Conservation (phyloP, 23 red algal genomes). For the Pyropia haitanensis region DNA sequence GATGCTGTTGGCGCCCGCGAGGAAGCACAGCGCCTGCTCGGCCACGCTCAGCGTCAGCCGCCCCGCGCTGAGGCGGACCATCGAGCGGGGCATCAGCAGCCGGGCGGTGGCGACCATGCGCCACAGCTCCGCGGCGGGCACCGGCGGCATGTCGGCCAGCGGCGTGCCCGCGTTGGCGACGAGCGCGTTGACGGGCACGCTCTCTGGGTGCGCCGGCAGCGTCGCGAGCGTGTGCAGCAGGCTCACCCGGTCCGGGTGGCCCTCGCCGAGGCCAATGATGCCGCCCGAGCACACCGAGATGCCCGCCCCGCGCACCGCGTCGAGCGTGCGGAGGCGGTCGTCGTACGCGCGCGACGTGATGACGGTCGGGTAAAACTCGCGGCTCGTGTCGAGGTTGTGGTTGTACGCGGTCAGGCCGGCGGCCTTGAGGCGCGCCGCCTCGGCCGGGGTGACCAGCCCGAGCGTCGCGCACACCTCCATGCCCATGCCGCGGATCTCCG, state of each 20-base stretch:
- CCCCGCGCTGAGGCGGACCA: slow-evolving; percentile 98
- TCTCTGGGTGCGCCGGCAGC: slow-evolving; percentile 88
- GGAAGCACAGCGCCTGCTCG: slow-evolving; percentile 96
- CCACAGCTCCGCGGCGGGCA: slow-evolving; percentile 79
- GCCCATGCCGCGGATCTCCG: slow-evolving; percentile 71
- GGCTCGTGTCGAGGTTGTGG: slow-evolving; percentile 92
- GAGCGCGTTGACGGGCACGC: slow-evolving; percentile 90
- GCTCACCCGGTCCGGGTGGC: slow-evolving; percentile 76
- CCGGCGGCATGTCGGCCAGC: slow-evolving; percentile 68
- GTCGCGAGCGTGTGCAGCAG: slow-evolving; percentile 93
- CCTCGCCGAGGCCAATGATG: slow-evolving; percentile 95
- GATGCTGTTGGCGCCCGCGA: slow-evolving; percentile 95
- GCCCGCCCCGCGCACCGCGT: slow-evolving; percentile 75
- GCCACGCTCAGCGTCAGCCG: slow-evolving; percentile 52
- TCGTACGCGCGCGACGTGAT: slow-evolving; percentile 80
- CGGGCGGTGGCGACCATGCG: slow-evolving; percentile 96
- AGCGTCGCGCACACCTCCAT: slow-evolving; percentile 98
- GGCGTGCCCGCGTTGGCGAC: slow-evolving; percentile 94
- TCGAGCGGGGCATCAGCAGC: slow-evolving; percentile 83
- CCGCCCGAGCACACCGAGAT: slow-evolving; percentile 96
- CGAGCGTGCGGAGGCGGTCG: slow-evolving; percentile 82
- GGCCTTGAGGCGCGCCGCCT: slow-evolving; percentile 72
- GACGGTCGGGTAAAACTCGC: slow-evolving; percentile 72
- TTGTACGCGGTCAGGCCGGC: slow-evolving; percentile 98
- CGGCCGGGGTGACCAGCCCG: slow-evolving; percentile 75